A percentile compares a stretch with the other conserved stretches of the same genome.
Evolutionary conservation across 805 yeast species (phyloP).

Genomic region (Myxozyma vanderwaltii): DNA sequence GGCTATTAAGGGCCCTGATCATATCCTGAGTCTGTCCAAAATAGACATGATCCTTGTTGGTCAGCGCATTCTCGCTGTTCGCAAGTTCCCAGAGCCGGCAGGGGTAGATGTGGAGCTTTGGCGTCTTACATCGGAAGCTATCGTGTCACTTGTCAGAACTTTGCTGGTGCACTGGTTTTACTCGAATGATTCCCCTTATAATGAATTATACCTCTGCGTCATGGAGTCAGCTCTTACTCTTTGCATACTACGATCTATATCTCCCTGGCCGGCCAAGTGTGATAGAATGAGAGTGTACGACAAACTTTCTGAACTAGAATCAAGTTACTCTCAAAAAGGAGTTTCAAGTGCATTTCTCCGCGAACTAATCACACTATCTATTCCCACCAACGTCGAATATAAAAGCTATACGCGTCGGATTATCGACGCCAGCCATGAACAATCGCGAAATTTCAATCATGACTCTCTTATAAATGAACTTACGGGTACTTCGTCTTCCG

Average conservation of each 20-base stretch:
- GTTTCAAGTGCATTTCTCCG: conserved; percentile 6
- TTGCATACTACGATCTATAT: conserved; percentile 8
- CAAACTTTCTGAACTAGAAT: conserved; percentile 14
- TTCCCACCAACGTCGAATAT: not conserved
- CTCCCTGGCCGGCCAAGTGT: conserved; percentile 17
- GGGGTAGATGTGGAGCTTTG: not conserved
- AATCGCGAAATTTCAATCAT: conserved; percentile 12
- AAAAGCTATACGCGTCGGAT: conserved; percentile 8
- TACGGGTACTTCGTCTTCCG: not conserved
- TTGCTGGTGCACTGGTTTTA: conserved; percentile 14
- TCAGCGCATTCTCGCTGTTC: conserved; percentile 16
- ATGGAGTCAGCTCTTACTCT: conserved; percentile 11
- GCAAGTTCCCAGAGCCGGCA: not conserved
- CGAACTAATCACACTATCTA: conserved; percentile 12
- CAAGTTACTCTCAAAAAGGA: conserved; percentile 1
- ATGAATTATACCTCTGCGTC: conserved; percentile 14
- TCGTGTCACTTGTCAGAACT: not conserved
- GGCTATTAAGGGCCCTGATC: conserved; percentile 6
- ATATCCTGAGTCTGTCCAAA: conserved; percentile 1
- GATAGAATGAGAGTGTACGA: conserved; percentile 12
- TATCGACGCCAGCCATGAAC: conserved; percentile 6
- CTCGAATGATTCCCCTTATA: conserved; percentile 6
- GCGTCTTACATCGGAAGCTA: not conserved
- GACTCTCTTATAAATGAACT: conserved; percentile 17
- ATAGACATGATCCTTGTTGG: conserved; percentile 13